Percentiles rank a stretch among this genome's conserved stretches.
Conservation (phyloP, 768 basidiomycete genomes). For the Heimioporus sp. region DNA sequence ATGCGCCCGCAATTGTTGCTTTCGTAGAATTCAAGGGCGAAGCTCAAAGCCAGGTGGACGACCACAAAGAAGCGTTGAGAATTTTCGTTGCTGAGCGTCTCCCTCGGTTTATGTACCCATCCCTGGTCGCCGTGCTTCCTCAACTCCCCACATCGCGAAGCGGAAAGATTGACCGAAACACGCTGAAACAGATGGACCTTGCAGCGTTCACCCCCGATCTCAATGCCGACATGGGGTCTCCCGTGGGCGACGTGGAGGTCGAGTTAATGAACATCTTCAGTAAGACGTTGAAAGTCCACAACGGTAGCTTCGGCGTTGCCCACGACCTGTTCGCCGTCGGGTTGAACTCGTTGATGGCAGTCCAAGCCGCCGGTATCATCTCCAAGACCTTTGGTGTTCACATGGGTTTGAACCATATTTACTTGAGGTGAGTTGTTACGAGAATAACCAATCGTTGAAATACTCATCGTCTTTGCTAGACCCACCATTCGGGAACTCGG, state of each 20-base stretch:
- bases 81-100: constrained; percentile 28
- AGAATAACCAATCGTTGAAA: neutral
- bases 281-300: constrained; percentile 20
- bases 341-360: constrained; percentile 31
- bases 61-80: constrained; percentile 20
- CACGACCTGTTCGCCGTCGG: constrained; percentile 31
- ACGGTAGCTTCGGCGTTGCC: constrained; percentile 21
- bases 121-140: constrained; percentile 25
- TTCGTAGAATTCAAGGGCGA: constrained; percentile 26
- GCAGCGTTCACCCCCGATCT: constrained; percentile 19
- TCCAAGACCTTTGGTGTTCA: constrained; percentile 30
- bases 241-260: constrained; percentile 24
- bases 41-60: constrained; percentile 12
- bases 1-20: constrained; percentile 28
- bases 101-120: constrained; percentile 33
- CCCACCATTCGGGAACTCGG: constrained; percentile 27
- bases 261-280: constrained; percentile 26
- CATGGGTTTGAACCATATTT: constrained; percentile 28
- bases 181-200: constrained; percentile 28
- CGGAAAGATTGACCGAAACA: constrained; percentile 29
- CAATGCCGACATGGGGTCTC: constrained; percentile 22
- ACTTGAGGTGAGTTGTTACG: constrained; percentile 21
- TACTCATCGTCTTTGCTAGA: constrained; percentile 1
- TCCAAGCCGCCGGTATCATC: constrained; percentile 29
- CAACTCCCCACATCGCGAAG: constrained; percentile 23